These are phyloP conservation scores for Sungouiozyma intestinalis DNA, from an alignment of 805 yeast species.

Conservation along the genomic window DNA sequence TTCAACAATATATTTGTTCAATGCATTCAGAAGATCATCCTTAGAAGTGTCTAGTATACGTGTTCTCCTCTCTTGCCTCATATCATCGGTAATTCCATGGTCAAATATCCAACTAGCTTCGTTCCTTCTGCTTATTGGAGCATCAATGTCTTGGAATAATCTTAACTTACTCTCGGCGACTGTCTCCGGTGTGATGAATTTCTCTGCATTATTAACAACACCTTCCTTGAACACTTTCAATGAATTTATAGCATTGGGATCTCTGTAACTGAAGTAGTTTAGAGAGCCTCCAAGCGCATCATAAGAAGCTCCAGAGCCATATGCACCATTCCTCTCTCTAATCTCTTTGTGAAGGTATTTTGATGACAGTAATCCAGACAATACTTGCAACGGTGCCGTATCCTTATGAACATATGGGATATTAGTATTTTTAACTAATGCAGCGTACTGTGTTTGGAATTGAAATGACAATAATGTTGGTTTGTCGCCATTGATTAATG, in stretches of 20 bases:
- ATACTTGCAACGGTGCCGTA: slow-evolving; percentile 75
- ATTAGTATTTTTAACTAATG: slow-evolving; percentile 52
- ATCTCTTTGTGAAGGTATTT: slow-evolving; percentile 80
- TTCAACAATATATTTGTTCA: slow-evolving; percentile 42
- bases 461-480: slow-evolving; percentile 60
- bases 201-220: slow-evolving; percentile 34
- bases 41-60: slow-evolving; percentile 55
- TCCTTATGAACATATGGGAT: slow-evolving; percentile 58
- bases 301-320: slow-evolving; percentile 89
- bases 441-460: slow-evolving; percentile 79
- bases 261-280: slow-evolving; percentile 83
- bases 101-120: slow-evolving; percentile 65
- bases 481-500: slow-evolving; percentile 3
- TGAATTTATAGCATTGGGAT: slow-evolving; percentile 75
- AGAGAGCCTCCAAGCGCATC: slow-evolving; percentile 74
- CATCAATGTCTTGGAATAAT: slow-evolving; percentile 83
- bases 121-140: slow-evolving; percentile 70
- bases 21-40: slow-evolving; percentile 51
- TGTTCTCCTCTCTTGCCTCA: slow-evolving; percentile 74
- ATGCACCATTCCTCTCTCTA: slow-evolving; percentile 95
- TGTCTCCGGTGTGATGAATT: slow-evolving; percentile 49
- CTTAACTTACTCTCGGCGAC: slow-evolving; percentile 84
- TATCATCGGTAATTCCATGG: slow-evolving; percentile 62
- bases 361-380: slow-evolving; percentile 72
- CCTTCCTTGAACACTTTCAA: slow-evolving; percentile 43